These are phyloP conservation scores for Trichoderma cornu-damae DNA, from an alignment of 2,329 filamentous ascomycete species.

Conservation along the genomic window DNA sequence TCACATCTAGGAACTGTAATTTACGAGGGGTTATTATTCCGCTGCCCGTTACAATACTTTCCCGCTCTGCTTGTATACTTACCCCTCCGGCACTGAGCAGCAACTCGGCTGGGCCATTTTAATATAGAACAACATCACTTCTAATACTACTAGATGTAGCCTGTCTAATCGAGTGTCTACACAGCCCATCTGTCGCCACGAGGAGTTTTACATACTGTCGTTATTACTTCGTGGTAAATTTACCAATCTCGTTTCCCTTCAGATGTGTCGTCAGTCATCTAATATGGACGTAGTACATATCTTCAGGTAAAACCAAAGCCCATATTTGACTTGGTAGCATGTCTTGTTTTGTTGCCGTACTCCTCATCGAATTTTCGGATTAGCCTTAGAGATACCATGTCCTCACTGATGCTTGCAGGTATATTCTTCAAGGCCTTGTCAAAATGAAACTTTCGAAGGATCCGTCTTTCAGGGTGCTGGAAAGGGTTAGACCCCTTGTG, in stretches of 20 bases:
- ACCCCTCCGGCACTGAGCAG: not conserved
- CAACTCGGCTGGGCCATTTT: not conserved
- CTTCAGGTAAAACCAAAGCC: constrained; percentile 52
- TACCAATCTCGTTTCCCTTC: not conserved
- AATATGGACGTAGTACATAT: constrained; percentile 25
- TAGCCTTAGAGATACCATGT: constrained; percentile 79
- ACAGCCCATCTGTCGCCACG: not conserved
- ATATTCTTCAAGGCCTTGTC: constrained; percentile 83
- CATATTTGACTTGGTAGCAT: constrained; percentile 52
- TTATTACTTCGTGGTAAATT: not conserved
- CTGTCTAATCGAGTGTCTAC: not conserved
- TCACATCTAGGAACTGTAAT: not conserved
- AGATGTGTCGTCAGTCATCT: not conserved
- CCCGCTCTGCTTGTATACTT: not conserved
- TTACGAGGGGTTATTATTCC: not conserved
- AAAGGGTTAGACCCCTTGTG: constrained; percentile 42
- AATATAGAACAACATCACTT: not conserved
- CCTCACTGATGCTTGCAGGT: constrained; percentile 84
- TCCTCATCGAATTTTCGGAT: constrained; percentile 95
- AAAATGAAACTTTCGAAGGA: constrained; percentile 66
- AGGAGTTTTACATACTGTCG: not conserved
- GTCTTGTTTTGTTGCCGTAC: constrained; percentile 75
- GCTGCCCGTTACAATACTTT: not conserved
- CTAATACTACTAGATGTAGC: not conserved
- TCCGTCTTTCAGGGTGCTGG: constrained; percentile 55